A percentile compares a stretch with the other conserved stretches of the same genome.
Evolutionary conservation across 1,139 yeast genomes (phyloP).

Genomic region (Zygosaccharomyces pseudobailii): DNA sequence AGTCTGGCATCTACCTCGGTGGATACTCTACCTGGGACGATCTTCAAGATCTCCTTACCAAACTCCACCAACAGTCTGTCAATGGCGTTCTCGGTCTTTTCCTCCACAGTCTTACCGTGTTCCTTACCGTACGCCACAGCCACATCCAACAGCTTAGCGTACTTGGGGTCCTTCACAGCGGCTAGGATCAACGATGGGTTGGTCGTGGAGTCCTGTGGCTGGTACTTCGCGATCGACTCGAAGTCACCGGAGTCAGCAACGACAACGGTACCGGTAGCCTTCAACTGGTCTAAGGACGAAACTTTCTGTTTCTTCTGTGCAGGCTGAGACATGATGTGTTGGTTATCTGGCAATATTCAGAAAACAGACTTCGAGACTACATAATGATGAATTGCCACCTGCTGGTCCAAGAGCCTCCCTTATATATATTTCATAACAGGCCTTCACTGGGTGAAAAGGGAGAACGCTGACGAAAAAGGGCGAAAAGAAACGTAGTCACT

Average conservation of each 20-base stretch:
- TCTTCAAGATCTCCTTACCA: constrained; percentile 86
- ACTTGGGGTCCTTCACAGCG: constrained; percentile 86
- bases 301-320: constrained; percentile 39
- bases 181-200: constrained; percentile 97
- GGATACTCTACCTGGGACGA: constrained; percentile 98
- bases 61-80: constrained; percentile 93
- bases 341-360: background rate
- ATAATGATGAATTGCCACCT: background rate
- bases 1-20: constrained; percentile 99
- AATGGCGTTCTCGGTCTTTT: constrained; percentile 69
- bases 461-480: background rate
- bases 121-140: constrained; percentile 84
- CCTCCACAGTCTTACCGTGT: constrained; percentile 52
- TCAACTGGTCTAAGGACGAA: constrained; percentile 86
- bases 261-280: constrained; percentile 91
- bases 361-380: too few relatives aligned
- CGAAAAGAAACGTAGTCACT: background rate
- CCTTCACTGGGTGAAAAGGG: background rate
- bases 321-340: constrained; percentile 30
- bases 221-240: constrained; percentile 94
- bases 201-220: constrained; percentile 99
- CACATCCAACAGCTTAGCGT: constrained; percentile 81
- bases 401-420: background rate
- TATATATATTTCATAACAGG: background rate
- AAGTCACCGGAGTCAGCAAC: constrained; percentile 99